phyloP scores from a whole-genome alignment of 129 eudicot species.

The Sambucus nigra region DNA sequence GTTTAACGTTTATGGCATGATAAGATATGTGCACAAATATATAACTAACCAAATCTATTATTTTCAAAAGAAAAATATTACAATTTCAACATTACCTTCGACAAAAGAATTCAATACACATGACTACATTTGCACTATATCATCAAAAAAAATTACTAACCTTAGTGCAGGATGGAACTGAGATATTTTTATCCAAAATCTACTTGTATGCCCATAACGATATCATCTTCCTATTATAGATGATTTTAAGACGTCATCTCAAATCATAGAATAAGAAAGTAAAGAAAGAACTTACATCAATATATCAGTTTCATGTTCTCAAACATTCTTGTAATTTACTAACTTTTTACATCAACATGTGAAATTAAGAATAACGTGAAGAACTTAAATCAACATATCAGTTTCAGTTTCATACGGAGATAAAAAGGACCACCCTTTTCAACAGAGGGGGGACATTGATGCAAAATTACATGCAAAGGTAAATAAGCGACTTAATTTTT shows the following conservation, averaged over 20 bases:
- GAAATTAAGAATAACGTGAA: too few relatives aligned
- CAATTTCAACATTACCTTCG: neutral
- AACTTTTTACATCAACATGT: too few relatives aligned
- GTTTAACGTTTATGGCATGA: too few relatives aligned
- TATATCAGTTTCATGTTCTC: slow-evolving; percentile 5
- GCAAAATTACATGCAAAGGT: too few relatives aligned
- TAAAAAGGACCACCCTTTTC: too few relatives aligned
- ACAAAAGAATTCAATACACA: neutral
- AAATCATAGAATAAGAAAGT: neutral
- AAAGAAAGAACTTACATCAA: neutral
- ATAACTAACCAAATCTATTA: neutral
- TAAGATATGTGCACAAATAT: neutral
- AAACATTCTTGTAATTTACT: too few relatives aligned
- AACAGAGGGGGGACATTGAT: too few relatives aligned
- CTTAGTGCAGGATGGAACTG: neutral
- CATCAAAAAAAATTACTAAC: neutral
- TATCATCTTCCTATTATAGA: neutral
- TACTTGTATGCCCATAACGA: neutral
- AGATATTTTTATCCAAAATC: neutral
- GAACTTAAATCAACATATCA: too few relatives aligned
- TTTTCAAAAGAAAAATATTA: neutral
- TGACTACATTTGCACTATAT: neutral
- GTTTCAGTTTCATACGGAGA: too few relatives aligned
- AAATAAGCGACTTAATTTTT: too few relatives aligned
- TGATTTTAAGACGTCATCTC: neutral